These are phyloP conservation scores for Sarocladium kiliense DNA, from an alignment of 2,329 filamentous ascomycete species.

Conservation along the genomic window DNA sequence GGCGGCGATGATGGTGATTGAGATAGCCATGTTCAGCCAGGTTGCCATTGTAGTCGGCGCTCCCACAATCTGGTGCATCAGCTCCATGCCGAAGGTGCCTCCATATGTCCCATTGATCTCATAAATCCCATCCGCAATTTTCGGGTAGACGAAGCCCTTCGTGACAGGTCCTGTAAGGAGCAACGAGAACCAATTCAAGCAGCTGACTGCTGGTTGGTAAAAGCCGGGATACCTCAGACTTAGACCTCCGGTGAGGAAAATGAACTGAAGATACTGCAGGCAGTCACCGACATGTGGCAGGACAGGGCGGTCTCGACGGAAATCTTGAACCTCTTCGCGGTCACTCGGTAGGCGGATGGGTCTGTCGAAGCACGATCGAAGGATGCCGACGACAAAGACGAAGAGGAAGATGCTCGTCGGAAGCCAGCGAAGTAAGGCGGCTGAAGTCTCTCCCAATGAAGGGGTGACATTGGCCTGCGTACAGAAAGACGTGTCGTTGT, in stretches of 20 bases:
- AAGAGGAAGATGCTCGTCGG: not conserved
- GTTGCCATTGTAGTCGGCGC: conserved; percentile 57
- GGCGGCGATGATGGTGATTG: conserved; percentile 52
- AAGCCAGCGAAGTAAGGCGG: not conserved
- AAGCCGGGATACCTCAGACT: conserved; percentile 70
- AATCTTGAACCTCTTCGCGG: not conserved
- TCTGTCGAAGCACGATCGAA: not conserved
- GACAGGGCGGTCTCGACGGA: not conserved
- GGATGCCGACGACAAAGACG: not conserved
- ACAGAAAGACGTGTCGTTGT: not conserved
- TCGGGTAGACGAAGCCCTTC: conserved; percentile 18
- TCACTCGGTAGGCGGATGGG: not conserved
- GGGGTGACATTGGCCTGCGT: not conserved
- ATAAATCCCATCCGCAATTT: conserved; percentile 54
- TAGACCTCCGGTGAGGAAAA: conserved; percentile 64
- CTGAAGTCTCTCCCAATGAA: not conserved
- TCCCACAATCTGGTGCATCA: conserved; percentile 63
- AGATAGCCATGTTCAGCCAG: conserved; percentile 64
- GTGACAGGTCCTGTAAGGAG: conserved; percentile 44
- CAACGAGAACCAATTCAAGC: conserved; percentile 61
- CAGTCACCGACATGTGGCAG: conserved; percentile 41
- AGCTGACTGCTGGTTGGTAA: conserved; percentile 64
- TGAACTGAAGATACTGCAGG: conserved; percentile 70
- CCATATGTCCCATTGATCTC: conserved; percentile 59
- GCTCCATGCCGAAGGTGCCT: conserved; percentile 51